Conservation (phyloP, 2,329 filamentous ascomycete genomes). For the Fusarium ambrosium region DNA sequence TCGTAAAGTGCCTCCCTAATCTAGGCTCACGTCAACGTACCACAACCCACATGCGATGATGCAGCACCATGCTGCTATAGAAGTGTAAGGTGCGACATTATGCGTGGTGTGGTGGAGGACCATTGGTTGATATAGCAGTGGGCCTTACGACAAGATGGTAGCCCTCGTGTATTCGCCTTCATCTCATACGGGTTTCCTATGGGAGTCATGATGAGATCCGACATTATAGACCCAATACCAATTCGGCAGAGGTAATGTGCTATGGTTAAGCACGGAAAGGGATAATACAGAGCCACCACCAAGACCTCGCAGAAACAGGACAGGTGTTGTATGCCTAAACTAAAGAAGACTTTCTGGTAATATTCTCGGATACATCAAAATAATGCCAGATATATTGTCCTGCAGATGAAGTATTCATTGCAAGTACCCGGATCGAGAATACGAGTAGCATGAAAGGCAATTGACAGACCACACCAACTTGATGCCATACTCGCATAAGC, state of each 20-base stretch:
- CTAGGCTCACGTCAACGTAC: background rate
- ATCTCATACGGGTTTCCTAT: background rate
- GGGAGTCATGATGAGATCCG: background rate
- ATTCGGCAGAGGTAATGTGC: background rate
- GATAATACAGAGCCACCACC: background rate
- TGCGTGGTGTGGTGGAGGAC: background rate
- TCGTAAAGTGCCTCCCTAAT: background rate
- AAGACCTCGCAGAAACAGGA: too few relatives aligned
- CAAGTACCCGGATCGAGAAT: background rate
- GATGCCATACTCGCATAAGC: background rate
- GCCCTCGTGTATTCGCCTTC: background rate
- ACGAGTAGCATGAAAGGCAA: background rate
- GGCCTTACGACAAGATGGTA: background rate
- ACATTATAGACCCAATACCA: background rate
- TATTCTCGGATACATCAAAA: background rate
- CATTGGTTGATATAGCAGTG: background rate
- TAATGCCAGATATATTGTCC: background rate
- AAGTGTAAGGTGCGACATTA: background rate
- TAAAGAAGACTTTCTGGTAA: background rate
- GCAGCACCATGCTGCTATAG: too few relatives aligned
- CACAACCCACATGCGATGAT: background rate
- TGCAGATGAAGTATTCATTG: background rate
- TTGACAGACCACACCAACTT: background rate
- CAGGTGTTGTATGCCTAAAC: too few relatives aligned
- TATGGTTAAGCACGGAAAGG: background rate